These are phyloP conservation scores for Penicillium fuscoglaucum DNA, from an alignment of 2,329 filamentous ascomycete genomes.

Conservation along the genomic window DNA sequence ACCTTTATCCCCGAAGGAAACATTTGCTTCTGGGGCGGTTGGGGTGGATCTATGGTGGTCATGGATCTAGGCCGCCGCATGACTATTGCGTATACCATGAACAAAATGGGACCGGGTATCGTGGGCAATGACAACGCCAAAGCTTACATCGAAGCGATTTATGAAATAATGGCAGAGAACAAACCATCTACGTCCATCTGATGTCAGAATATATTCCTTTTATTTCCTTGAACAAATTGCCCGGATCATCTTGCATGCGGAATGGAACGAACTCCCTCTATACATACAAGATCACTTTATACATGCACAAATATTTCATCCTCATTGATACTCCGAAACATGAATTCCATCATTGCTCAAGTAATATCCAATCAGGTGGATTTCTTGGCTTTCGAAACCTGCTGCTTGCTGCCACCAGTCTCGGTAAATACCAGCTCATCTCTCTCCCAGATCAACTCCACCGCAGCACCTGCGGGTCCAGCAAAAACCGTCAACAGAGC, in stretches of 20 bases:
- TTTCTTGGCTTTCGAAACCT: constrained; percentile 33
- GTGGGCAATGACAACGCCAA: constrained; percentile 32
- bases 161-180: constrained; percentile 23
- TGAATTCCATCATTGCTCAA: neutral
- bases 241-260: neutral
- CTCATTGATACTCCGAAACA: neutral
- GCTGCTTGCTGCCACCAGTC: constrained; percentile 37
- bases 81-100: constrained; percentile 51
- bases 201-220: neutral
- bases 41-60: constrained; percentile 47
- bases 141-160: constrained; percentile 37
- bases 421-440: constrained; percentile 47
- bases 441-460: constrained; percentile 52
- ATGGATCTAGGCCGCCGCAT: constrained; percentile 47
- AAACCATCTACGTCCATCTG: neutral
- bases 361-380: constrained; percentile 5
- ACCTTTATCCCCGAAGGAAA: constrained; percentile 35
- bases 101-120: constrained; percentile 41
- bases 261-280: neutral
- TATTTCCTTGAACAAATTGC: neutral
- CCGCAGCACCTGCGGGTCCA: constrained; percentile 48
- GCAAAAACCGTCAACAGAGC: constrained; percentile 37
- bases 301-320: neutral
- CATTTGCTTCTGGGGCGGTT: constrained; percentile 48
- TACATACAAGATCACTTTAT: too few relatives aligned